Conservation (phyloP, 2,329 filamentous ascomycete genomes). For the Grosmannia penicillata region DNA sequence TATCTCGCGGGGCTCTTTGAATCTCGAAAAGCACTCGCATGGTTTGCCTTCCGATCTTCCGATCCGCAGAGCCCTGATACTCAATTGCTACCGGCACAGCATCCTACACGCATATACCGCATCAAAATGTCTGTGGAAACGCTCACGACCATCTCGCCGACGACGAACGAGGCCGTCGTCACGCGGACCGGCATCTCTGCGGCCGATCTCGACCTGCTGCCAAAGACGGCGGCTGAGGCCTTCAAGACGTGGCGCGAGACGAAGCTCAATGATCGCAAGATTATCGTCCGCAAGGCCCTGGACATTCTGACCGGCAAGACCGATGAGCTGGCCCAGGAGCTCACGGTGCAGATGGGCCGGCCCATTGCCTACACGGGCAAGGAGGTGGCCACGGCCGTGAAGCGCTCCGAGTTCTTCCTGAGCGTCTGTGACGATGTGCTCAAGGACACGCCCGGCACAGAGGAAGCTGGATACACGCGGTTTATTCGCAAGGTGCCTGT, state of each 20-base stretch:
- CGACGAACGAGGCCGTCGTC: conserved; percentile 71
- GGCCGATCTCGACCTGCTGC: conserved; percentile 56
- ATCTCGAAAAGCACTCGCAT: no score
- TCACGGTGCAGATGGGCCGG: conserved; percentile 90
- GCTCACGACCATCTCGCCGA: conserved; percentile 73
- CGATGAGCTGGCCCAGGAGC: conserved; percentile 67
- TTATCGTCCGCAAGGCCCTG: conserved; percentile 68
- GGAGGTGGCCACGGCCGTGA: conserved; percentile 74
- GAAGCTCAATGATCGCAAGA: conserved; percentile 57
- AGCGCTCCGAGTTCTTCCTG: conserved; percentile 72
- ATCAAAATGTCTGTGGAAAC: conserved; percentile 46
- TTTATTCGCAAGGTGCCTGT: conserved; percentile 82
- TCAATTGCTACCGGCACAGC: no score
- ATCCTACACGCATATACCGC: neutral
- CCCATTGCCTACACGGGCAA: conserved; percentile 76
- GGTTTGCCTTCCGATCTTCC: no score
- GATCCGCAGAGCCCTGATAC: no score
- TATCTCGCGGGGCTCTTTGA: no score
- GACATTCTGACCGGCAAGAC: conserved; percentile 53
- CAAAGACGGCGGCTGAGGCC: conserved; percentile 55
- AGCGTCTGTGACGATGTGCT: conserved; percentile 72
- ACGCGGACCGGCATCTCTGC: conserved; percentile 61
- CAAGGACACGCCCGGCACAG: conserved; percentile 66
- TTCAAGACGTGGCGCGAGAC: conserved; percentile 69
- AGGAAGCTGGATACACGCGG: conserved; percentile 76